Evolutionary conservation across 306 rosid species (phyloP).

Genomic region (Cucumis cinereus): DNA sequence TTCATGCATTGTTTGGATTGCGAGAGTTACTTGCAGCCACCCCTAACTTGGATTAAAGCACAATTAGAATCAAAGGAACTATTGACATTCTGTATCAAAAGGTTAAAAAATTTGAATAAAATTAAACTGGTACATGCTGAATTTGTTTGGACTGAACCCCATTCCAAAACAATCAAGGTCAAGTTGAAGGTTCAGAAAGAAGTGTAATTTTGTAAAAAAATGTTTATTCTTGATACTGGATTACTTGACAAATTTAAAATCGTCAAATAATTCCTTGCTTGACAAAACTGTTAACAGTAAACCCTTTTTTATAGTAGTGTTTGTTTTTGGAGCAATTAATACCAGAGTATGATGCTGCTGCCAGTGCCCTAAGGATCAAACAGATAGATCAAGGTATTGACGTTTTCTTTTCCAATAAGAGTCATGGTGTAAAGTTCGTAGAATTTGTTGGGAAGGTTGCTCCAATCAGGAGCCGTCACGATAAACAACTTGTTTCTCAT

Average conservation of each 20-base stretch:
- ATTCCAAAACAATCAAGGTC: conserved; percentile 53
- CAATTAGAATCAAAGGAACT: conserved; percentile 46
- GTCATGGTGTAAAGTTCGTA: conserved; percentile 52
- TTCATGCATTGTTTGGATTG: conserved; percentile 53
- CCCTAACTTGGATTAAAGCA: conserved; percentile 50
- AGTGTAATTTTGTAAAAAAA: too few relatives aligned
- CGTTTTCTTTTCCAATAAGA: conserved; percentile 51
- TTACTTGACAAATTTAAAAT: too few relatives aligned
- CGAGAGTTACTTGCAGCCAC: conserved; percentile 51
- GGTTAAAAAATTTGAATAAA: conserved; percentile 36
- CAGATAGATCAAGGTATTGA: conserved; percentile 65
- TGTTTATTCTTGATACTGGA: too few relatives aligned
- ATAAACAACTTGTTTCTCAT: conserved; percentile 61
- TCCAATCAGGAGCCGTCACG: conserved; percentile 34
- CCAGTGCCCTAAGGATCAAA: conserved; percentile 43
- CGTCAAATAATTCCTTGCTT: too few relatives aligned
- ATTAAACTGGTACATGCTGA: conserved; percentile 38
- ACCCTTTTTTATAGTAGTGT: too few relatives aligned
- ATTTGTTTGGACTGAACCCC: conserved; percentile 49
- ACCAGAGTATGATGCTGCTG: conserved; percentile 56
- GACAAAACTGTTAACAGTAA: too few relatives aligned
- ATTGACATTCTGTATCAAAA: conserved; percentile 47
- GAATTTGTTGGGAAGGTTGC: conserved; percentile 52
- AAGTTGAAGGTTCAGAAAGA: conserved; percentile 54
- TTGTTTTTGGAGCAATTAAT: conserved; percentile 67